A percentile compares a stretch with the other conserved stretches of the same genome.
Conservation (phyloP, 108 stramenopile species). For the Pseudonitzschia multistriata region DNA sequence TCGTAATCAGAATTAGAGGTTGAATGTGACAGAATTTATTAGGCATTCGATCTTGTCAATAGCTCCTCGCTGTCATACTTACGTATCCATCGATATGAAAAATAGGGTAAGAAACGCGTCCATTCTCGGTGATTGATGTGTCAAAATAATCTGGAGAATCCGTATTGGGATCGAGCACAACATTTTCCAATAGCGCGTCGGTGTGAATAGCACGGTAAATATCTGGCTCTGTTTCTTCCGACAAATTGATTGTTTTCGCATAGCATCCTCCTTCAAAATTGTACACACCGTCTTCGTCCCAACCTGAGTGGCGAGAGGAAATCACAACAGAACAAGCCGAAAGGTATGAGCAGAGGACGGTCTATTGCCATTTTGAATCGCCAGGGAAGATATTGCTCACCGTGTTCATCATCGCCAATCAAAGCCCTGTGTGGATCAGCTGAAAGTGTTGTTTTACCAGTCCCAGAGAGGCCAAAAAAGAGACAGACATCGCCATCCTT, state of each 20-base stretch:
- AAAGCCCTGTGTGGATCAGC: conserved; percentile 93
- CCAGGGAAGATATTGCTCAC: too few relatives aligned
- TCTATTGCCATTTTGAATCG: too few relatives aligned
- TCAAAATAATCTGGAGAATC: conserved; percentile 89
- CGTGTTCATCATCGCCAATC: conserved; percentile 96
- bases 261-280: conserved; percentile 99
- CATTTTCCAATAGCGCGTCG: conserved; percentile 96
- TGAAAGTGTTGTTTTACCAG: conserved; percentile 96
- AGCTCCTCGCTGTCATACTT: conserved; percentile 25
- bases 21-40: not conserved
- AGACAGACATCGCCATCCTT: conserved; percentile 87
- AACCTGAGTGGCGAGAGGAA: conserved; percentile 38
- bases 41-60: not conserved
- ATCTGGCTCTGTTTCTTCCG: conserved; percentile 94
- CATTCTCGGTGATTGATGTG: conserved; percentile 94
- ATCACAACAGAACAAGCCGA: not conserved
- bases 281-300: conserved; percentile 97
- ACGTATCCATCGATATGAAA: conserved; percentile 47
- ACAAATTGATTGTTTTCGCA: conserved; percentile 96
- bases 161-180: conserved; percentile 58
- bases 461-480: conserved; percentile 95
- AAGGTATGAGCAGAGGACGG: too few relatives aligned
- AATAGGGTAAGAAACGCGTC: conserved; percentile 78
- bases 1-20: not conserved
- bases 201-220: conserved; percentile 94